Base-by-base conservation (phyloP, 2,329 filamentous ascomycete genomes). In the Paecilomyces variotii region DNA sequence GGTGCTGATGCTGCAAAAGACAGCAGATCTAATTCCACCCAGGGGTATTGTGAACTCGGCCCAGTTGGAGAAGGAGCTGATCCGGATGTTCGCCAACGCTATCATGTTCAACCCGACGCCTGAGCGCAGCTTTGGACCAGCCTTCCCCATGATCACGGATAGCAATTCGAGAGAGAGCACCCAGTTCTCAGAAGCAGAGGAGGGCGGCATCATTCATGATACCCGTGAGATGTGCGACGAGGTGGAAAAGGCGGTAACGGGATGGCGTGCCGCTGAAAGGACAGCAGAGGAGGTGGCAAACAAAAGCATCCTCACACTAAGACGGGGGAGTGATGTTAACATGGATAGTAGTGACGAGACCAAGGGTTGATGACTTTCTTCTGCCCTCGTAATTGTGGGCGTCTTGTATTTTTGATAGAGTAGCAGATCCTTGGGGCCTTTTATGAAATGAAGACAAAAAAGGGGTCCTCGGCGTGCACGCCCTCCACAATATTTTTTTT, bases 61-160 rank as follows among this genome's bases (percentile, higher is more conserved):
- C 1, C 94, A 97, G 72, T 81, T 97, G 14, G 93, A 97, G 74
- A 90, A 91, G 64, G 93, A 97, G 72, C 79, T 97, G 10, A 90
- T 95, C 66, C 89, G 95, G 67, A 97, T 97, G 90, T 96, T 97
- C 72, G 91, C 91, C 64, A 97, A 97, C 68, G 93, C 94, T 19
- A 89, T 97, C 74, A 97, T 99, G 94, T 99, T 96, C 79, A 97
- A 97, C 67, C 87, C 89, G 0, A 90, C 96, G 62, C 86, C 88
- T 0, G 80, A 89, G 64, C 84, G 87, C 27, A 88, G 88, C 0
- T 85, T 88, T 9, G 87, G 87, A 0, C 78, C 81, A 1, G 77
- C 80, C 0, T 89, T 91, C 63, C 73, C 65, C 55, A 74, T 71
- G 79, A 79, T 61, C 72, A 79, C 63, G 69, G 81, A 64, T 71